Base-by-base conservation (phyloP, 306 rosid genomes). In the Lathyrus oleraceus region DNA sequence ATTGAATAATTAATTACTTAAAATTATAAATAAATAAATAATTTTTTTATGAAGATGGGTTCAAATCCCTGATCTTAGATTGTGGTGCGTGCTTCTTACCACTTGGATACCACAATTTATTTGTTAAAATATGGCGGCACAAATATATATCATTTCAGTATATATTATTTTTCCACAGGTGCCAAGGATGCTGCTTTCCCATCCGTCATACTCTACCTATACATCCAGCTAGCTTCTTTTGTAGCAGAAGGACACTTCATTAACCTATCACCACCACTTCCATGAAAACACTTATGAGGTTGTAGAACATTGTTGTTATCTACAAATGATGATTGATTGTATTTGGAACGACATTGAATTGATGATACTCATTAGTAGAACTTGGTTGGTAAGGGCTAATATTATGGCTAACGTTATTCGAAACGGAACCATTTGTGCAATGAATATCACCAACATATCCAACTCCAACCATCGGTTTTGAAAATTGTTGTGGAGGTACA, bases 151-250 rank as follows among this genome's bases (percentile, higher is more conserved):
- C n/a, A n/a, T n/a, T n/a, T n/a, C n/a, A n/a, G n/a, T n/a, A n/a
- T n/a, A n/a, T n/a, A n/a, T n/a, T n/a, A n/a, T n/a, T n/a, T n/a
- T n/a, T n/a, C n/a, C n/a, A 61, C 83, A 0, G 83, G 78, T 0
- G 85, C 36, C 36, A 66, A 0, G n/a, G 93, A 61, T 64, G 69
- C 62, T 0, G 61, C 40, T 7, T 73, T 82, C 8, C 77, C 85
- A 1, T 61, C 69, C 0, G 81, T 5, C 16, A 76, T 16, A n/a
- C 87, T 53, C 4, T 88, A 84, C 97, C 97, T 87, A 58, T 88
- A 88, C 77, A 86, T 80, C 99, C 97, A 94, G 77, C 99, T 77
- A 0, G 99, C 99, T 76, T 94, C 99, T 76, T 86, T 94, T 0
- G 99, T 94, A 0, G 95, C 99, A 0, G 92, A 94, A 5, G 99